Base-by-base conservation (phyloP, 2,329 filamentous ascomycete species). In the Dactylellina parvicollis region DNA sequence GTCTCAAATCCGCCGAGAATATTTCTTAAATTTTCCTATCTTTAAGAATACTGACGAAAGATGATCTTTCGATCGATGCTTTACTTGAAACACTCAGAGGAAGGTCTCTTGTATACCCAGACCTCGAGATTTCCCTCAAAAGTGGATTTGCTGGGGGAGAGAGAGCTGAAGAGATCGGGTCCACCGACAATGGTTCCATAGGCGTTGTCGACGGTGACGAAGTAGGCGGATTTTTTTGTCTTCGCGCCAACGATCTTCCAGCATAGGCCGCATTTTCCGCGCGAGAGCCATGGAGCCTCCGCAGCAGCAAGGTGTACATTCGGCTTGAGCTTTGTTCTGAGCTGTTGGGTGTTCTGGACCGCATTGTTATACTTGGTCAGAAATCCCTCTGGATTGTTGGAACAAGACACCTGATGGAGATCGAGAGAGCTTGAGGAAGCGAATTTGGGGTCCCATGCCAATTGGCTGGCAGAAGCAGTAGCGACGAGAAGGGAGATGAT, bases 181-280 rank as follows among this genome's bases (percentile, higher is more conserved):
- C 44, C 44, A 26, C 24, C 44, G 8, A 28, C 22, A n/a, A 49
- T 49, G 16, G 22, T 30, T 8, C 3, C 2, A 2, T 2, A 5
- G 10, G 44, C 1, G 24, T 49, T 24, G 20, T 49, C 44, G 24
- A 49, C 22, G 22, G 12, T 10, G 14, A 20, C 22, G 44, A 49
- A 49, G 14, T 28, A 49, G 24, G 44, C 14, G 7, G 44, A 49
- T 16, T 16, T 49, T 26, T 49, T 26, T 14, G n/a, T 49, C 16
- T 28, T 30, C 5, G 12, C 24, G 24, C 22, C 44, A 16, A 26
- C 24, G 24, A 14, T 9, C 16, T 49, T 49, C 44, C 44, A 49
- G 44, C 44, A 49, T 49, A 22, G 44, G 14, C 44, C 44, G 20
- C 44, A 49, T 16, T 49, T 49, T 26, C 22, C 22, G 16, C 30